These are phyloP conservation scores for Neckera pumila DNA, from an alignment of 225 moss, liverwort and hornwort species.

Conservation along the genomic window DNA sequence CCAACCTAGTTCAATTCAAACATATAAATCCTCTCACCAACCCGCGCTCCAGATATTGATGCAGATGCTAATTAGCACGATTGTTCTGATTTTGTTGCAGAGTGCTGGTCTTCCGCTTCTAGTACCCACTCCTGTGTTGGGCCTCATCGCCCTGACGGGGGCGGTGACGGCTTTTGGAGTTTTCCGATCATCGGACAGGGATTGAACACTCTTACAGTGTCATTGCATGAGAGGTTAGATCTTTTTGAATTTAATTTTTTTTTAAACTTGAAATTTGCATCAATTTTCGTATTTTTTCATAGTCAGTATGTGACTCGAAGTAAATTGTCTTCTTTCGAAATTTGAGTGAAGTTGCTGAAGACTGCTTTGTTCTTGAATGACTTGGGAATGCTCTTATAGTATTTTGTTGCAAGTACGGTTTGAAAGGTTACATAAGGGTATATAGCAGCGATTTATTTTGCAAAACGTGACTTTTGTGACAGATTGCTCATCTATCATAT, in stretches of 20 bases:
- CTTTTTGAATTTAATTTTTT: not conserved
- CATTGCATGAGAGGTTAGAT: not conserved
- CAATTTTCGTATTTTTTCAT: not conserved
- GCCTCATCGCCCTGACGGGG: slow-evolving; percentile 34
- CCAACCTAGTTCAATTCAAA: not conserved
- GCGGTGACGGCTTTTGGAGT: slow-evolving; percentile 40
- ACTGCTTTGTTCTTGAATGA: not conserved
- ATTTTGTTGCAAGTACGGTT: not conserved
- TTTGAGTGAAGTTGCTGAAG: not conserved
- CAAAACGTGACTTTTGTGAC: not conserved
- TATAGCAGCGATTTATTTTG: not conserved
- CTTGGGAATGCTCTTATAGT: not conserved
- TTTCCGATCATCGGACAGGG: slow-evolving; percentile 25
- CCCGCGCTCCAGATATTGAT: not conserved
- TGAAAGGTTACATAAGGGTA: not conserved
- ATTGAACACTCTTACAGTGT: slow-evolving; percentile 1
- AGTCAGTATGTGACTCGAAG: not conserved
- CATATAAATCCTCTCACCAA: not conserved
- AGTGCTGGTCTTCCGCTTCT: slow-evolving; percentile 31
- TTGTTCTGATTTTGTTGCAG: slow-evolving; percentile 16
- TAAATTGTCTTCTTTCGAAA: not conserved
- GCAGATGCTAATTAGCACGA: not conserved
- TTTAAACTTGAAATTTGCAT: not conserved
- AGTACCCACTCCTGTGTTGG: slow-evolving; percentile 20
- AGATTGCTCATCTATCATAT: not conserved